Conservation (phyloP, 192 early-diverging fungal species). For the Dimargaris cristalligena region DNA sequence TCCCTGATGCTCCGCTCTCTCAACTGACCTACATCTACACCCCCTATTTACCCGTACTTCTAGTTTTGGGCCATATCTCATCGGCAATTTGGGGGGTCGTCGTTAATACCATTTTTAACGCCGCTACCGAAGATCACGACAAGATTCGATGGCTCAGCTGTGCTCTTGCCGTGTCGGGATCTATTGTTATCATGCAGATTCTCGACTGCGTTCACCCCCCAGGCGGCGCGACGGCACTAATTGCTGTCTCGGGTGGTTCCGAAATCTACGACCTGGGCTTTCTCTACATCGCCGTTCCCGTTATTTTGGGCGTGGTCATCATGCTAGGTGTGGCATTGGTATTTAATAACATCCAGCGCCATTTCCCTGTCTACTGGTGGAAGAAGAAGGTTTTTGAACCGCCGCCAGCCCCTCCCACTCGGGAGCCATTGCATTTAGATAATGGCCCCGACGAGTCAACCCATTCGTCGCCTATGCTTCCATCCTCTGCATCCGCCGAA, state of each 20-base stretch:
- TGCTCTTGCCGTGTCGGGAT: conserved; percentile 27
- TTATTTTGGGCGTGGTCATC: conserved; percentile 24
- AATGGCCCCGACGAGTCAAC: too few relatives aligned
- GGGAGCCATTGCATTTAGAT: too few relatives aligned
- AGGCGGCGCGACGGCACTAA: conserved; percentile 31
- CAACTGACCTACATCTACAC: too few relatives aligned
- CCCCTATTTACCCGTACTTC: too few relatives aligned
- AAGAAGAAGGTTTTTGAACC: background rate
- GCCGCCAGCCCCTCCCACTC: too few relatives aligned
- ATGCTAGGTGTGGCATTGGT: conserved; percentile 26
- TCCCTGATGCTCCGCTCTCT: too few relatives aligned
- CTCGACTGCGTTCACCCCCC: conserved; percentile 37
- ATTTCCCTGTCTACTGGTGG: conserved; percentile 41
- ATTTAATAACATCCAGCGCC: conserved; percentile 32
- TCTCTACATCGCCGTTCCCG: conserved; percentile 25
- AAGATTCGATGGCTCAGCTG: conserved; percentile 31
- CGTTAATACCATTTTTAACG: conserved; percentile 22
- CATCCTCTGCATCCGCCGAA: too few relatives aligned
- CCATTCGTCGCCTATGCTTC: too few relatives aligned
- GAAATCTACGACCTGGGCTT: conserved; percentile 27
- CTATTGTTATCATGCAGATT: conserved; percentile 32
- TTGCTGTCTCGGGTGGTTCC: conserved; percentile 20
- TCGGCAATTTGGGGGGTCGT: conserved; percentile 26
- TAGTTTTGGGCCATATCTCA: conserved; percentile 25
- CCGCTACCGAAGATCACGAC: conserved; percentile 16